phyloP scores from a whole-genome alignment of 23 red algal genomes.

The Gracilaria domingensis region DNA sequence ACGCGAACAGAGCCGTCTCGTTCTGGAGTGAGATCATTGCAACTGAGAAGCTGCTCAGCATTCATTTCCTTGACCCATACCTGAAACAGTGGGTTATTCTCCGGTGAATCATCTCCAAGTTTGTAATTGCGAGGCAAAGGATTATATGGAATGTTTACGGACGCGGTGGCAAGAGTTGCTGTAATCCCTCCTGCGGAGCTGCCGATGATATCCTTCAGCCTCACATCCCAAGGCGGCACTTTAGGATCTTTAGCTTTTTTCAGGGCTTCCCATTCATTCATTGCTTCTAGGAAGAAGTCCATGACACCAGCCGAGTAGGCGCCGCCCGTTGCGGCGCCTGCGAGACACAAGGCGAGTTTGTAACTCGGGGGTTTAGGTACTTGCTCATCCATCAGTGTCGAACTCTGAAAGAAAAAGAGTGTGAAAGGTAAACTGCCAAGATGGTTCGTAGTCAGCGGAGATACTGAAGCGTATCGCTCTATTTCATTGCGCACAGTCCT shows the following conservation, averaged over 20 bases:
- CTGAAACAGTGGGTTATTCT: slow-evolving; percentile 7
- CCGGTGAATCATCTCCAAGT: not conserved
- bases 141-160: not conserved
- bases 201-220: slow-evolving; percentile 32
- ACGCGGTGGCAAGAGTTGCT: slow-evolving; percentile 8
- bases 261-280: slow-evolving; percentile 3
- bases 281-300: slow-evolving; percentile 32
- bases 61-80: slow-evolving; percentile 35
- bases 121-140: not conserved
- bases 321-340: slow-evolving; percentile 41
- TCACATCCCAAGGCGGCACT: slow-evolving; percentile 35
- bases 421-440: not conserved
- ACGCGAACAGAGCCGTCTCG: not conserved
- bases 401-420: not conserved
- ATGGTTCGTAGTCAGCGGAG: not conserved
- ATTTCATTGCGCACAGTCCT: not conserved
- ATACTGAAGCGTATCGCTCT: not conserved
- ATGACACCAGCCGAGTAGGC: slow-evolving; percentile 53
- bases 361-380: not conserved
- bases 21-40: not conserved
- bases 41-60: not conserved
- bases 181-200: slow-evolving; percentile 42
- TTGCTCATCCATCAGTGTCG: not conserved
- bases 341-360: slow-evolving; percentile 32
- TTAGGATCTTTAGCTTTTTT: not conserved